Conservation (phyloP, 192 early-diverging fungal species). For the Dissophora globulifera region DNA sequence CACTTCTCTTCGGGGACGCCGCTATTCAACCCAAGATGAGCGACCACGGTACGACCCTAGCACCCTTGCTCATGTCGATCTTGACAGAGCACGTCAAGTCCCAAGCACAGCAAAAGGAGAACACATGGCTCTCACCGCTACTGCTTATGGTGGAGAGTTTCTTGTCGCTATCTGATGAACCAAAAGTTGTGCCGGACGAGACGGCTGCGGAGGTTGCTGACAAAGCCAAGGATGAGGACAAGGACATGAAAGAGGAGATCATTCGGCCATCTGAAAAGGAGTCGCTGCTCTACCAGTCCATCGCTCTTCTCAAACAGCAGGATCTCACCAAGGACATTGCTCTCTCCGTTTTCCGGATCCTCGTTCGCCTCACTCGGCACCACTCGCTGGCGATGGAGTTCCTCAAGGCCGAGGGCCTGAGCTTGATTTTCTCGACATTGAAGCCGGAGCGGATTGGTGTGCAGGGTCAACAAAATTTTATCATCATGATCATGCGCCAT, state of each 20-base stretch:
- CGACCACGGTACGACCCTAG: slow-evolving; percentile 25
- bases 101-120: slow-evolving; percentile 26
- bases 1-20: slow-evolving; percentile 67
- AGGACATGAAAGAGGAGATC: slow-evolving; percentile 57
- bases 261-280: slow-evolving; percentile 48
- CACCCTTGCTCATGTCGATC: slow-evolving; percentile 33
- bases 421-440: slow-evolving; percentile 68
- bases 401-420: slow-evolving; percentile 73
- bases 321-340: slow-evolving; percentile 59
- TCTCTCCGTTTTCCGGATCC: slow-evolving; percentile 80
- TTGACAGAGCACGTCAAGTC: slow-evolving; percentile 17
- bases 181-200: slow-evolving; percentile 47
- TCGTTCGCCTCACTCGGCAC: slow-evolving; percentile 84
- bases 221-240: slow-evolving; percentile 40
- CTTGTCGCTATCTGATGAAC: slow-evolving; percentile 73
- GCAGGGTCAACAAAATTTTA: slow-evolving; percentile 81
- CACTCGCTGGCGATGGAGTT: slow-evolving; percentile 72
- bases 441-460: slow-evolving; percentile 73
- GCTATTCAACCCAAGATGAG: slow-evolving; percentile 60
- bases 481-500: slow-evolving; percentile 90
- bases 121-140: slow-evolving; percentile 66
- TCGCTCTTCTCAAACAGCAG: slow-evolving; percentile 50
- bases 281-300: slow-evolving; percentile 49
- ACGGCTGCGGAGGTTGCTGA: no score
- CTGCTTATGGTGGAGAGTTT: slow-evolving; percentile 74